Base-by-base conservation (phyloP, 192 early-diverging fungal species). In the Phlyctochytrium planicorne region DNA sequence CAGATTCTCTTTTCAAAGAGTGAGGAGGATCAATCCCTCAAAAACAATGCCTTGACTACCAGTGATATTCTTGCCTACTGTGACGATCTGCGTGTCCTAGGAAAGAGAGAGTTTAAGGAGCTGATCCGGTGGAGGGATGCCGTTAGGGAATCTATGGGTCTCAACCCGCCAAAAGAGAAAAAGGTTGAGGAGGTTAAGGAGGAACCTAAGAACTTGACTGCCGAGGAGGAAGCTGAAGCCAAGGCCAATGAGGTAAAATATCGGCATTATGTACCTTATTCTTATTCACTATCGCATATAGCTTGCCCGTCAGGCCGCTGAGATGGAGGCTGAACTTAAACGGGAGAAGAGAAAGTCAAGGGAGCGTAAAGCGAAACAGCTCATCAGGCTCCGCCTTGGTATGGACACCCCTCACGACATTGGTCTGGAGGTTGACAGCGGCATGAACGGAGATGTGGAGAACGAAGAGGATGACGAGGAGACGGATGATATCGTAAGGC, bases 31-130 rank as follows among this genome's bases (percentile, higher is more conserved):
- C 77, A 74, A 30, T 71, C 79, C 40, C 62, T 89, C 62, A 36
- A 75, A 17, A 67, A 84, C 60, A 78, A 88, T 55, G 75, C 85
- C 14, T 81, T 87, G 52, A 95, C 94, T 2, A 91, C 89, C 2
- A 86, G 91, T 57, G 91, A 94, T 62, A 89, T 98, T 62, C 82
- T 88, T 70, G 75, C 82, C 1, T 86, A 87, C 34, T 94, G 91
- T 73, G 79, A 84, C 62, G 97, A 98, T 83, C 84, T 98, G 73
- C 89, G 91, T 64, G 90, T 97, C 12, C 80, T 98, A 23, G 94
- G 95, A 30, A 96, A 93, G 69, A 90, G 88, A 75, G 97, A 98
- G 68, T 98, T 97, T 71, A 93, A 93, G 76, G 74, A 69, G 30
- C 73, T 98, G 59, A 84, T 98, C 66, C 91, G 90, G 71, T 98